phyloP scores from a whole-genome alignment of 1,284 basidiomycete genomes.

The Leccinum subatratum region DNA sequence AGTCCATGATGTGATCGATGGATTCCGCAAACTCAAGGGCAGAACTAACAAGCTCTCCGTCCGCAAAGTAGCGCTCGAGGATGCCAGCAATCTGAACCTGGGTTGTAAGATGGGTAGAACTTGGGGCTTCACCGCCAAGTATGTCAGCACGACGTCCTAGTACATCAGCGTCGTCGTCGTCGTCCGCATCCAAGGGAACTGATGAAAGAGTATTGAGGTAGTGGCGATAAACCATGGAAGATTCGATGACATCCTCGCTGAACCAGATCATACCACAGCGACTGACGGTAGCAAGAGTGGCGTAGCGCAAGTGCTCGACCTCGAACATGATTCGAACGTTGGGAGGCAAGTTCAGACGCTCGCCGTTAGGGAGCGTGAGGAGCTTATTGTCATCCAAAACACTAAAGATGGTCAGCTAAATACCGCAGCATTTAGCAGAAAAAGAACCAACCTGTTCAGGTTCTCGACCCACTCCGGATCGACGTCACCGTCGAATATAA shows the following conservation, averaged over 20 bases:
- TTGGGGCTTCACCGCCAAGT: slow-evolving; percentile 46
- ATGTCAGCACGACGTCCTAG: slow-evolving; percentile 56
- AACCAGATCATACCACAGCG: slow-evolving; percentile 99
- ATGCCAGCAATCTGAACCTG: slow-evolving; percentile 79
- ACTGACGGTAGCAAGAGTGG: slow-evolving; percentile 97
- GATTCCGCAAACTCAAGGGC: slow-evolving; percentile 78
- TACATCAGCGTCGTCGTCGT: slow-evolving; percentile 73
- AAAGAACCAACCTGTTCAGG: slow-evolving; percentile 77
- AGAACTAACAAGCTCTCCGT: slow-evolving; percentile 75
- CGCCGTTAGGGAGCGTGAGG: slow-evolving; percentile 95
- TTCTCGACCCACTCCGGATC: slow-evolving; percentile 99
- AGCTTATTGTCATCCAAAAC: slow-evolving; percentile 99
- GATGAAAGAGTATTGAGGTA: slow-evolving; percentile 79
- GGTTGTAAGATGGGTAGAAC: slow-evolving; percentile 64
- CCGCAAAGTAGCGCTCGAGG: slow-evolving; percentile 77
- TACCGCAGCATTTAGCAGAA: slow-evolving; percentile 2
- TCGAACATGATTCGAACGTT: slow-evolving; percentile 99
- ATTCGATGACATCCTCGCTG: slow-evolving; percentile 90
- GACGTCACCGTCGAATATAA: slow-evolving; percentile 98
- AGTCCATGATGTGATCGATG: slow-evolving; percentile 98
- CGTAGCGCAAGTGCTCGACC: slow-evolving; percentile 96
- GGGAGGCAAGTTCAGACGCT: slow-evolving; percentile 92
- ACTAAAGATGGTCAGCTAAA: slow-evolving; percentile 44
- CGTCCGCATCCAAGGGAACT: slow-evolving; percentile 83
- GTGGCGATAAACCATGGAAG: slow-evolving; percentile 87